Percentiles rank a stretch among this genome's conserved stretches.
Conservation (phyloP, 2,329 filamentous ascomycete species). For the Elsinoe ampelina region DNA sequence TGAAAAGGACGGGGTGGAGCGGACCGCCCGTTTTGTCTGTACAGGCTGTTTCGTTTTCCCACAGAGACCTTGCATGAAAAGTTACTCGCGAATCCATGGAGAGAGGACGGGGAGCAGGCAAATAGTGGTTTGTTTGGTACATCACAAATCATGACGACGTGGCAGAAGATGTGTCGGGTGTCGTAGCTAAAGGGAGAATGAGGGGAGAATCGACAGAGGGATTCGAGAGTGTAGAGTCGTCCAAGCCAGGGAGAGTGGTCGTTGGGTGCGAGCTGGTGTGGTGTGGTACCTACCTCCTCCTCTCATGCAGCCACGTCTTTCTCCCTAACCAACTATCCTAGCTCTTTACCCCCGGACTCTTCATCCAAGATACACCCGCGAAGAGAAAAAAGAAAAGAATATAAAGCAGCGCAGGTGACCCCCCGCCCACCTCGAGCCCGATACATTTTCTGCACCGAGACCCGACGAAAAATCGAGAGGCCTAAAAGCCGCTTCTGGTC, state of each 20-base stretch:
- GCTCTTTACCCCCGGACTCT: not conserved
- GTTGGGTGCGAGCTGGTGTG: too few relatives aligned
- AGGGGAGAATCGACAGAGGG: not conserved
- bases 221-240: too few relatives aligned
- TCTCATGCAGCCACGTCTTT: too few relatives aligned
- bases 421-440: not conserved
- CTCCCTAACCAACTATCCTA: not conserved
- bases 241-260: too few relatives aligned
- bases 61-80: slow-evolving; percentile 1
- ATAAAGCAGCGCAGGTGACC: slow-evolving; percentile 12
- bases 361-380: not conserved
- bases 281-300: too few relatives aligned
- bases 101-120: slow-evolving; percentile 12
- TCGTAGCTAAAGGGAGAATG: not conserved
- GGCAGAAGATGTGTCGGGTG: not conserved
- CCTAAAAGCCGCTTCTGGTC: slow-evolving; percentile 10
- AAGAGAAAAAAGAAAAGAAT: not conserved
- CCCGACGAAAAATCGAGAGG: not conserved
- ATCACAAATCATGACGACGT: not conserved
- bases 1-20: slow-evolving; percentile 8
- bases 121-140: slow-evolving; percentile 5
- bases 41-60: slow-evolving; percentile 8
- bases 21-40: slow-evolving; percentile 7
- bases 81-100: slow-evolving; percentile 13
- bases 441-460: not conserved